Conservation (phyloP, 768 basidiomycete species). For the Phlebiopsis flavidoalba region DNA sequence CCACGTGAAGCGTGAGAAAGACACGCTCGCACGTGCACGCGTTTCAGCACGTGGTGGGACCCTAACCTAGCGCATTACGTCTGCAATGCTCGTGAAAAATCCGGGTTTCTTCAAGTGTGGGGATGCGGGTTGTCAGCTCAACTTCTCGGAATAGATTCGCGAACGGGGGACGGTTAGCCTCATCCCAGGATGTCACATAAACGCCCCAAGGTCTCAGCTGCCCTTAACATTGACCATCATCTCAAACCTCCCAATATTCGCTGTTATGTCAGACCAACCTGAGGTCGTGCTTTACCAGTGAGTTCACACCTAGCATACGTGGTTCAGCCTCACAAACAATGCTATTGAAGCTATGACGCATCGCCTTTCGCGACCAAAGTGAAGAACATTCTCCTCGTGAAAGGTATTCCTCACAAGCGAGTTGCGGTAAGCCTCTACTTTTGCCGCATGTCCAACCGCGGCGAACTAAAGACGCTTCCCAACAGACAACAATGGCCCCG, state of each 20-base stretch:
- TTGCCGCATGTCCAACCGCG: background rate
- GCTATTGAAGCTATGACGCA: conserved; percentile 11
- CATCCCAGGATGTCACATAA: background rate
- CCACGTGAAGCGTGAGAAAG: conserved; percentile 11
- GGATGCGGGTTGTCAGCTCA: background rate
- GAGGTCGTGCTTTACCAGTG: background rate
- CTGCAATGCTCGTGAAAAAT: background rate
- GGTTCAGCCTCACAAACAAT: background rate
- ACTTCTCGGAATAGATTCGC: background rate
- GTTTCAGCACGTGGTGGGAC: conserved; percentile 1
- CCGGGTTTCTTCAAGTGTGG: background rate
- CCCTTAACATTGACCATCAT: background rate
- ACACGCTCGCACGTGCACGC: conserved; percentile 9
- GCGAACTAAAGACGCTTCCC: background rate
- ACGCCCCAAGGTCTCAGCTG: background rate
- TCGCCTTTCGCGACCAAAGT: conserved; percentile 35
- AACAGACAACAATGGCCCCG: conserved; percentile 42
- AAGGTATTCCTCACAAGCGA: conserved; percentile 40
- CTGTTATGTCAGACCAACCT: background rate
- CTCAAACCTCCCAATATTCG: background rate
- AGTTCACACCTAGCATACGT: background rate
- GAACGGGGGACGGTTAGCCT: background rate
- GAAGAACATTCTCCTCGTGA: conserved; percentile 45
- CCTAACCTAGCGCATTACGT: background rate
- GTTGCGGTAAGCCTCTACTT: conserved; percentile 38